Conservation (phyloP, 2,329 filamentous ascomycete genomes). For the Cladosporium sp. region DNA sequence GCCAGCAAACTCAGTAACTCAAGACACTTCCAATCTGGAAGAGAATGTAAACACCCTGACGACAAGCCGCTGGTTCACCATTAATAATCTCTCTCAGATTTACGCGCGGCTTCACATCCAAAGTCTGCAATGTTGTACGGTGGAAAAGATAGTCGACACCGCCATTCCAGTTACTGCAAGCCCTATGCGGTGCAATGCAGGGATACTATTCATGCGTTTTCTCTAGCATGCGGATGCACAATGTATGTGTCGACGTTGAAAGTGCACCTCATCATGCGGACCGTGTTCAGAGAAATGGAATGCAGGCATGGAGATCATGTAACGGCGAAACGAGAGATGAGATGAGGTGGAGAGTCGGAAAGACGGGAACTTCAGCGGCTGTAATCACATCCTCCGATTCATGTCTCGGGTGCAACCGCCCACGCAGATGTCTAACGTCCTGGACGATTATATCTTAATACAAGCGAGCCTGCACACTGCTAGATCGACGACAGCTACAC, state of each 20-base stretch:
- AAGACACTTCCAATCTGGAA: neutral
- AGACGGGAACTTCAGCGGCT: neutral
- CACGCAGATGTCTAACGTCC: neutral
- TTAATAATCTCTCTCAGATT: neutral
- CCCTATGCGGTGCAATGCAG: neutral
- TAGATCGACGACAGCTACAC: neutral
- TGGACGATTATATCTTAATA: neutral
- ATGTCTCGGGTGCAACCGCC: slow-evolving; percentile 15
- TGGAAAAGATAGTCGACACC: neutral
- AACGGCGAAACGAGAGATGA: slow-evolving; percentile 9
- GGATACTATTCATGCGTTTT: neutral
- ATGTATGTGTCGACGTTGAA: slow-evolving; percentile 3
- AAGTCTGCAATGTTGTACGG: neutral
- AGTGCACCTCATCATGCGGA: slow-evolving; percentile 5
- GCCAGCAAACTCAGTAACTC: neutral
- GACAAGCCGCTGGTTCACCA: slow-evolving; percentile 10
- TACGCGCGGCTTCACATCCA: neutral
- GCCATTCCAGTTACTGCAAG: neutral
- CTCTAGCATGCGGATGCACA: neutral
- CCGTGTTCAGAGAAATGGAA: slow-evolving; percentile 1
- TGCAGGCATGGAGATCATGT: slow-evolving; percentile 15
- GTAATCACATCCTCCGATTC: neutral
- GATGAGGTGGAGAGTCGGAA: slow-evolving; percentile 12
- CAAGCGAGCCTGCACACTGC: neutral
- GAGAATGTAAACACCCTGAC: slow-evolving; percentile 1